Conservation (phyloP, 2,329 filamentous ascomycete genomes). For the Cladorrhinum sp. region DNA sequence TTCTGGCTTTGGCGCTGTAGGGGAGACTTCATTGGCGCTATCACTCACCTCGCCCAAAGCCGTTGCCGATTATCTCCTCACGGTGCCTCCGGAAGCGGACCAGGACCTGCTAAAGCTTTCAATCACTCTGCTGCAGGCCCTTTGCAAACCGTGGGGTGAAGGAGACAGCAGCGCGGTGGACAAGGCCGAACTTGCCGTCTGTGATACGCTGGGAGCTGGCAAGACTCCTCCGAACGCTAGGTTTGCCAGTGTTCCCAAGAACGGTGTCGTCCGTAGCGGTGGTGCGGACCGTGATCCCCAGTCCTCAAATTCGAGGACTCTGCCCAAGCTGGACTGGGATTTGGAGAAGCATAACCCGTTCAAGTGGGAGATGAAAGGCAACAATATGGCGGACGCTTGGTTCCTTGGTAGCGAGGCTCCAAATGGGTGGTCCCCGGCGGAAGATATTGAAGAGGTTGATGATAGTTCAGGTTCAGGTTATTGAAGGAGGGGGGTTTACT, state of each 20-base stretch:
- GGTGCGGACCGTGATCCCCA: no score
- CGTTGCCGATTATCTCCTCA: conserved; percentile 15
- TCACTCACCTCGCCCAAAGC: neutral
- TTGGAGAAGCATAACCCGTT: conserved; percentile 15
- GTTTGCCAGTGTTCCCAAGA: neutral
- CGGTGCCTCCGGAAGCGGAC: conserved; percentile 11
- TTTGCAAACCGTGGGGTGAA: conserved; percentile 23
- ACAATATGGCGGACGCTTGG: conserved; percentile 1
- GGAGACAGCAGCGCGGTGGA: neutral
- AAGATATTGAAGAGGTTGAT: conserved; percentile 14
- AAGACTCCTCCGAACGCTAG: neutral
- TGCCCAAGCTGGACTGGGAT: conserved; percentile 17
- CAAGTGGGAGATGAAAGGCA: conserved; percentile 18
- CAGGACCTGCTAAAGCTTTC: conserved; percentile 4
- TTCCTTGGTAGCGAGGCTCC: conserved; percentile 26
- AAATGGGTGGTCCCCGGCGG: conserved; percentile 22
- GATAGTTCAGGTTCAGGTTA: no score
- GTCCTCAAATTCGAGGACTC: neutral
- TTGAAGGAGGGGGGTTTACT: no score
- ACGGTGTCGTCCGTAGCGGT: no score
- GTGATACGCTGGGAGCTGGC: neutral
- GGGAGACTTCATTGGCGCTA: neutral
- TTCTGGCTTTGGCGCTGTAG: neutral
- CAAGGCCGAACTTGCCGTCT: neutral
- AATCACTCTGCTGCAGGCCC: conserved; percentile 13